Base-by-base conservation (phyloP, 805 yeast genomes). In the Hagleromyces aurorensis region DNA sequence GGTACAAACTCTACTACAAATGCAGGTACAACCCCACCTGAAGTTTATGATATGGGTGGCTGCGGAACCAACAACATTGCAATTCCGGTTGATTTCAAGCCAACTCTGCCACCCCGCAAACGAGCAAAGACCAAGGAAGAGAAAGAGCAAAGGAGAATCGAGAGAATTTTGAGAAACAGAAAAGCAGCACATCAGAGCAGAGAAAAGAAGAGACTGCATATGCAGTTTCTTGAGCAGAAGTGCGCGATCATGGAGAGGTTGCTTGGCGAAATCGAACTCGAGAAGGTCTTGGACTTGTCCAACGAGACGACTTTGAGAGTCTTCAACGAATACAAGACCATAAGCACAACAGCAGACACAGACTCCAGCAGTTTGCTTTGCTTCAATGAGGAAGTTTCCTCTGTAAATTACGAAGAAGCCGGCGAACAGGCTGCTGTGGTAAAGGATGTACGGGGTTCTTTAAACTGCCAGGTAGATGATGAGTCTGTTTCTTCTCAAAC, bases 121-220 rank as follows among this genome's bases (percentile, higher is more conserved):
- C 75, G 97, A 46, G 97, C 98, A 5, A 85, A 82, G 68, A 91
- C 98, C 23, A 73, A 82, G 44, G 96, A 87, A 61, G 97, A 89
- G 62, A 91, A 89, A 63, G 97, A 91, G 59, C 97, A 89, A 62
- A 78, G 97, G 43, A 72, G 96, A 26, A 75, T 87, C 32, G 97
- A 91, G 61, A 69, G 98, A 29, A 87, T 91, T 29, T 66, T 89
- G 47, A 72, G 98, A 55, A 89, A 89, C 60, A 74, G 97, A 51
- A 80, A 89, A 54, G 97, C 97, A 10, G 98, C 98, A 27, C 97
- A 89, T 56, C 94, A 95, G 30, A 83, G 95, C 16, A 73, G 98
- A 43, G 98, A 91, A 54, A 87, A 89, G 72, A 89, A 89, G 71
- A 73, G 97, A 54, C 74, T 77, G 52, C 94, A 89, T 53, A 79